Evolutionary conservation across 768 basidiomycete species (phyloP).

Genomic region (Cystobasidium ongulense): DNA sequence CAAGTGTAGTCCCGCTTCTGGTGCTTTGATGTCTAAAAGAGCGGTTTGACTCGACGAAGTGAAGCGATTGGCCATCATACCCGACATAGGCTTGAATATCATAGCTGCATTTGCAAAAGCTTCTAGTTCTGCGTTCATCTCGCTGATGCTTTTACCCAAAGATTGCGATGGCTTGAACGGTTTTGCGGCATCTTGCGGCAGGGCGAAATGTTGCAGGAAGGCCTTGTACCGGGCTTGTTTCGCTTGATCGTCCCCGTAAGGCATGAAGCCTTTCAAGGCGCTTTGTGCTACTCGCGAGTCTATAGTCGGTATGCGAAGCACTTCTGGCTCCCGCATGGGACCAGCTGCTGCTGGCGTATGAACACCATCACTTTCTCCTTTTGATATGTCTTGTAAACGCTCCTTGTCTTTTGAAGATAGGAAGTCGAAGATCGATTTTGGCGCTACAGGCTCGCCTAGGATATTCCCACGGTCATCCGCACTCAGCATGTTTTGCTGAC

Average conservation of each 20-base stretch:
- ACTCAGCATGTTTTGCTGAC: slow-evolving; percentile 36
- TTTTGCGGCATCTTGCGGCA: slow-evolving; percentile 48
- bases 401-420: slow-evolving; percentile 87
- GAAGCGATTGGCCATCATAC: slow-evolving; percentile 91
- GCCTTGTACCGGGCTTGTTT: slow-evolving; percentile 79
- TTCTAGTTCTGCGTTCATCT: slow-evolving; percentile 69
- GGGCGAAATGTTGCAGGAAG: slow-evolving; percentile 67
- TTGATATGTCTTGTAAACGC: slow-evolving; percentile 52
- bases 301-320: slow-evolving; percentile 53
- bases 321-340: slow-evolving; percentile 40
- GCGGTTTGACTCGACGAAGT: slow-evolving; percentile 50
- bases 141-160: slow-evolving; percentile 47
- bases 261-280: slow-evolving; percentile 80
- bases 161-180: slow-evolving; percentile 14
- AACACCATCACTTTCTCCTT: background rate
- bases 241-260: slow-evolving; percentile 62
- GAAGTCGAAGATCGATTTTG: slow-evolving; percentile 85
- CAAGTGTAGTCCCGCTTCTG: slow-evolving; percentile 45
- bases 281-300: slow-evolving; percentile 76
- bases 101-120: slow-evolving; percentile 80
- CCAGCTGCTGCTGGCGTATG: slow-evolving; percentile 24
- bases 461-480: slow-evolving; percentile 56
- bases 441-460: slow-evolving; percentile 68
- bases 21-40: slow-evolving; percentile 43
- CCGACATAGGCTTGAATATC: slow-evolving; percentile 83